Evolutionary conservation across 495 filamentous ascomycete species (phyloP).

Genomic region (Aspergillus steynii): DNA sequence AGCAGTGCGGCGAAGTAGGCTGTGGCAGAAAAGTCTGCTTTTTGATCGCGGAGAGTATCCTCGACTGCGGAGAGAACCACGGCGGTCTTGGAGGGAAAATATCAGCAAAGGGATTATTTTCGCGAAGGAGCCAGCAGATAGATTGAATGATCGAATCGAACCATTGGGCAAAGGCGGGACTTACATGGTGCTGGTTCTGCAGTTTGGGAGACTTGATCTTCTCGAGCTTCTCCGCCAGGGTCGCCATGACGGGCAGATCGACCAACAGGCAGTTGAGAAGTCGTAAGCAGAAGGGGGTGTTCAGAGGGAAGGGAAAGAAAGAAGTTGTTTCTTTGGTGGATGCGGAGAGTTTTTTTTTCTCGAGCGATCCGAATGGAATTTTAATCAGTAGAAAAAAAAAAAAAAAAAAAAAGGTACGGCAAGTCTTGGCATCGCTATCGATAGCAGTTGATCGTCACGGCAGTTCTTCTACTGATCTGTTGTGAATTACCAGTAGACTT

Average conservation of each 20-base stretch:
- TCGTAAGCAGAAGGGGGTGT: conserved; percentile 26
- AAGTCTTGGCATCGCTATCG: not conserved
- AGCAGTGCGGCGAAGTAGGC: conserved; percentile 97
- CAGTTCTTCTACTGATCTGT: too few relatives aligned
- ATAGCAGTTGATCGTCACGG: not conserved
- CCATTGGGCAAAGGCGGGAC: conserved; percentile 20
- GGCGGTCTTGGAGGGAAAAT: conserved; percentile 61
- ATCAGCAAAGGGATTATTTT: conserved; percentile 14
- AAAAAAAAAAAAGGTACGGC: conserved; percentile 1
- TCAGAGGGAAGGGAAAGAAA: conserved; percentile 27
- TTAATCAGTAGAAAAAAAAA: conserved; percentile 4
- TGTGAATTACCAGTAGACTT: too few relatives aligned
- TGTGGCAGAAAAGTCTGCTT: conserved; percentile 76
- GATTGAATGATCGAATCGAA: not conserved
- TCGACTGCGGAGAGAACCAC: conserved; percentile 90
- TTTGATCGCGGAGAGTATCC: conserved; percentile 84
- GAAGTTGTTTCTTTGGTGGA: conserved; percentile 29
- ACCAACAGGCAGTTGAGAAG: conserved; percentile 28
- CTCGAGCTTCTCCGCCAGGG: conserved; percentile 85
- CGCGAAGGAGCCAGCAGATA: not conserved
- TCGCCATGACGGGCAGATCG: conserved; percentile 54
- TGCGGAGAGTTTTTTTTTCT: not conserved
- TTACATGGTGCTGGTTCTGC: conserved; percentile 89
- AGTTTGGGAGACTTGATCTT: conserved; percentile 96
- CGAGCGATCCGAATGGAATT: not conserved